Percentiles rank a stretch among this genome's conserved stretches.
These are phyloP conservation scores for Stemphylium vesicarium DNA, from an alignment of 2,329 filamentous ascomycete genomes.

Conservation along the genomic window DNA sequence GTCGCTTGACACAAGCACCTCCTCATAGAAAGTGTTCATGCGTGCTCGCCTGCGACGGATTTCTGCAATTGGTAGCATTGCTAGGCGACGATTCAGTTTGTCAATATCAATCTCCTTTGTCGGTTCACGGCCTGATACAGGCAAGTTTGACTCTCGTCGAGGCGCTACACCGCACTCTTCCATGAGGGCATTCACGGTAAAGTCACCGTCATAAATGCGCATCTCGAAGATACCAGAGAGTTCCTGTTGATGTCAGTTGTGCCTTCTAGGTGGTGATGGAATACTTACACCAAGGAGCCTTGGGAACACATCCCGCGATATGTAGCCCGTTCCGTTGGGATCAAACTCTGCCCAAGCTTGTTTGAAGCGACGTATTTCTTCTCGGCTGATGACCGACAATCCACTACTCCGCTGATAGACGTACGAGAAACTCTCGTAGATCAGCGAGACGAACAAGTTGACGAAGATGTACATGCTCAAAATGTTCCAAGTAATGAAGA, in stretches of 20 bases:
- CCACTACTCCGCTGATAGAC: constrained; percentile 96
- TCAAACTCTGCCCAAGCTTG: constrained; percentile 98
- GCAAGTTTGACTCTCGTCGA: constrained; percentile 57
- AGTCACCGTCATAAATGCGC: constrained; percentile 91
- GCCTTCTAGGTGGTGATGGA: not conserved
- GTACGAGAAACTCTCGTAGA: constrained; percentile 99
- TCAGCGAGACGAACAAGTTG: constrained; percentile 96
- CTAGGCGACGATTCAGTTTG: constrained; percentile 75
- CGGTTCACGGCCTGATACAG: constrained; percentile 50
- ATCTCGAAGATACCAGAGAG: constrained; percentile 96
- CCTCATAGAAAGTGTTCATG: constrained; percentile 96
- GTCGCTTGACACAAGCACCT: constrained; percentile 92
- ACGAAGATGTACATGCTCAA: constrained; percentile 99
- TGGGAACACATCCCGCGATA: constrained; percentile 87
- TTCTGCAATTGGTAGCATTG: constrained; percentile 73
- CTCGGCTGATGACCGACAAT: constrained; percentile 86
- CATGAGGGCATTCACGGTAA: constrained; percentile 85
- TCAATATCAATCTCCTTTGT: constrained; percentile 69
- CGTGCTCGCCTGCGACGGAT: constrained; percentile 77
- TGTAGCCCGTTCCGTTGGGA: constrained; percentile 88
- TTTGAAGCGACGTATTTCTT: constrained; percentile 96
- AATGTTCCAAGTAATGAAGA: constrained; percentile 98
- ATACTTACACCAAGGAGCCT: constrained; percentile 75
- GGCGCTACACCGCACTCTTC: constrained; percentile 75
- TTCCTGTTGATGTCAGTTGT: constrained; percentile 57